Evolutionary conservation across 140 eudicot genomes (phyloP), one percentile per base, ranked within the genome.

Genomic region (Anethum foeniculum): DNA sequence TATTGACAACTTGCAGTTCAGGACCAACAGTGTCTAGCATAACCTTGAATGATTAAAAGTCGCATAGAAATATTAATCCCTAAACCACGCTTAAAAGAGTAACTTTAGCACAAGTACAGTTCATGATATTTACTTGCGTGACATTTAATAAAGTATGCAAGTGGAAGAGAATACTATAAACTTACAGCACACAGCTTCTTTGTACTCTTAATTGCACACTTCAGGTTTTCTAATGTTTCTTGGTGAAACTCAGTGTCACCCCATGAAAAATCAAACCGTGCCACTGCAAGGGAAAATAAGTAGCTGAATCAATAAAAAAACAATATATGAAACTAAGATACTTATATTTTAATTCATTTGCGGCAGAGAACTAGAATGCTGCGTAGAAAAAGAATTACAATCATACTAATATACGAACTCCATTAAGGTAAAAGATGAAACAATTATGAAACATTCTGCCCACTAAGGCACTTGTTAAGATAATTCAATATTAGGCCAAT

Each of bases 211-310:
- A 96, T 87, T 39, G 99, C 97, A 18, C 77, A 23, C 96, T 80
- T 96, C 90, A 96, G 82, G 86, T 96, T 93, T 79, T 93, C 97
- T 89, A 93, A 82, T 49, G 99, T 96, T 75, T 89, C 89, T 56
- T 93, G 99, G 82, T 96, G 99, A 87, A 81, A 87, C 36, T 80
- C 92, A 14, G 89, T 69, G 82, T 86, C 96, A 75, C 97, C 97
- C 99, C 91, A 95, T 69, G 99, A 95, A 82, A 95, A 92, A 83
- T 95, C 99, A 87, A 95, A 95, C 83, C 99, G 88, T 62, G 98
- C 99, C 48, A 95, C 99, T 95, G 86, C 84, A 44, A 84, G 16
- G 23, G n/a, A 73, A 73, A n/a, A 41, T 13, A 32, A 49, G 38
- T 34, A 30, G n/a, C 16, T 49, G 9, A 18, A 77, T 32, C 28